Base-by-base conservation (phyloP, 2,329 filamentous ascomycete species). In the Apiospora sp. region DNA sequence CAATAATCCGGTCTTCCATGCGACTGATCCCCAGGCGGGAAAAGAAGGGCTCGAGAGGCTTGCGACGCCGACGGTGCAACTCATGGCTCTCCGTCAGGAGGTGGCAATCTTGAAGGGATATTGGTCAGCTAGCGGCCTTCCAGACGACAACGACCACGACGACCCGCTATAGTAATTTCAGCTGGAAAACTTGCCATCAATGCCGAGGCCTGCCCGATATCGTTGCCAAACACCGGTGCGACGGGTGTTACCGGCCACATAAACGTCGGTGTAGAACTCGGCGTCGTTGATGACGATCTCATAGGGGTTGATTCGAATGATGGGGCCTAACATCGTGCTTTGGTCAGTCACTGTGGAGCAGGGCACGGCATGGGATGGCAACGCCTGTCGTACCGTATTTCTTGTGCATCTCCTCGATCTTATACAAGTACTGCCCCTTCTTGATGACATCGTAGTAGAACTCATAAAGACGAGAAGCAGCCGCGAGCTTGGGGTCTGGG, bases 1-100 rank as follows among this genome's bases (percentile, higher is more conserved):
- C 48, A 12, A 71, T 67, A 3, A 74, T 43, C 8, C 7, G 16
- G 27, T 27, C n/a, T 12, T 64, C 58, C n/a, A 64, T 27, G 3
- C 58, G 58, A 4, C 10, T 37, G 14, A 27, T 30, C 0, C 73
- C 73, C 43, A 54, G 70, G 19, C 67, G 44, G 10, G 73, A 74
- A 27, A 74, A 74, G 44, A 74, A 74, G n/a, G 71, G 72, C 27
- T 74, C 72, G 8, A 74, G 27, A 1, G 71, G 72, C 24, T 72
- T 72, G 24, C 72, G 69, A 27, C 72, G 58, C 12, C 34, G 49
- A 14, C 72, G 68, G 22, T 74, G 72, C 10, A 72, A n/a, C 24
- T 72, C 68, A 46, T 74, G 72, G 10, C 72, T 69, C 73, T 27
- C 58, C 13, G 58, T 27, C 5, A 64, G 12, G 12, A 8, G 13